Evolutionary conservation across 495 filamentous ascomycete species (phyloP).

Genomic region (Venustampulla echinocandica): DNA sequence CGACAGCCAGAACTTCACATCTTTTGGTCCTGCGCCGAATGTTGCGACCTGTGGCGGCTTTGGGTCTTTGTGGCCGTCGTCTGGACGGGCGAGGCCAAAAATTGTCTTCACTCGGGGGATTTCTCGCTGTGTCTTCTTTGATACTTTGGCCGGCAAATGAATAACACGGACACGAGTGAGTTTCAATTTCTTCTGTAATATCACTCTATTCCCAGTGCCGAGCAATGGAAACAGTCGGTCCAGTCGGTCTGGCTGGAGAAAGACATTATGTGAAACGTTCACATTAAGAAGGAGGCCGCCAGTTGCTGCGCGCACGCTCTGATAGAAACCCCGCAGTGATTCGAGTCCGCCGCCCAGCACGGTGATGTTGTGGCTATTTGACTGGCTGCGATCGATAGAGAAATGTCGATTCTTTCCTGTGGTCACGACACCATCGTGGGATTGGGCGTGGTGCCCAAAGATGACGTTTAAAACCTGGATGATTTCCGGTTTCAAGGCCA

Average conservation of each 20-base stretch:
- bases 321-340: conserved; percentile 56
- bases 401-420: conserved; percentile 37
- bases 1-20: conserved; percentile 41
- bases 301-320: conserved; percentile 58
- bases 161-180: conserved; percentile 32
- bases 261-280: conserved; percentile 41
- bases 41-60: conserved; percentile 32
- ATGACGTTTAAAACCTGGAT: conserved; percentile 44
- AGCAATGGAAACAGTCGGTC: conserved; percentile 3
- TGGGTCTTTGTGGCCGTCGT: conserved; percentile 9
- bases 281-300: conserved; percentile 55
- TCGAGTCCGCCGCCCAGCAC: conserved; percentile 33
- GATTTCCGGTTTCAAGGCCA: conserved; percentile 25
- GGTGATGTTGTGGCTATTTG: conserved; percentile 11
- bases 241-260: conserved; percentile 26
- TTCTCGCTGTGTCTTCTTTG: conserved; percentile 28
- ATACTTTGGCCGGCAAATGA: conserved; percentile 34
- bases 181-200: conserved; percentile 33
- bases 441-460: conserved; percentile 34
- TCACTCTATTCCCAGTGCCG: conserved; percentile 13
- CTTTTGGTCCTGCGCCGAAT: conserved; percentile 38
- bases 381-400: conserved; percentile 21
- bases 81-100: conserved; percentile 33
- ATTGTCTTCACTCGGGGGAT: conserved; percentile 36
- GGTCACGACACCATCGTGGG: conserved; percentile 13